A percentile compares a stretch with the other conserved stretches of the same genome.
Evolutionary conservation across 2,329 filamentous ascomycete genomes (phyloP).

Genomic region (Claviceps humidiphila): DNA sequence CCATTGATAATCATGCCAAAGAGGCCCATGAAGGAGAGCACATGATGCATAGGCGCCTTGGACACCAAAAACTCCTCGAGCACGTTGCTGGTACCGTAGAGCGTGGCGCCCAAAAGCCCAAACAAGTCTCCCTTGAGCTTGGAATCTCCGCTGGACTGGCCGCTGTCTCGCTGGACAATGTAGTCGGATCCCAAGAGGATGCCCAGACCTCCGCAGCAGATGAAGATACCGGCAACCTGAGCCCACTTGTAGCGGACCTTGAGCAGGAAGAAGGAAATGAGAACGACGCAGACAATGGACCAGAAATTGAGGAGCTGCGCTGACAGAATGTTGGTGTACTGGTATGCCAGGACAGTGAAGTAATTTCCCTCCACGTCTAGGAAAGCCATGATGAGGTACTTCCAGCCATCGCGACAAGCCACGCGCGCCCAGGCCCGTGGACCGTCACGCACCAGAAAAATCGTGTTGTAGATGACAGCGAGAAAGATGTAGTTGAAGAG

Average conservation of each 20-base stretch:
- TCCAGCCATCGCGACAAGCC: slow-evolving; percentile 66
- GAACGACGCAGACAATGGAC: slow-evolving; percentile 87
- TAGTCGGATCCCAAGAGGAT: slow-evolving; percentile 79
- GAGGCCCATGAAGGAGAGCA: slow-evolving; percentile 79
- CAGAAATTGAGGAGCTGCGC: slow-evolving; percentile 97
- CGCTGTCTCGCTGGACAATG: slow-evolving; percentile 56
- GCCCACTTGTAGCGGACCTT: slow-evolving; percentile 79
- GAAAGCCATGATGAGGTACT: slow-evolving; percentile 85
- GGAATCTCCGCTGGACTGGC: slow-evolving; percentile 46
- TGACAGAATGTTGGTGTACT: slow-evolving; percentile 80
- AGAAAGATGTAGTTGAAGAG: slow-evolving; percentile 90
- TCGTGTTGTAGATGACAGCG: slow-evolving; percentile 65
- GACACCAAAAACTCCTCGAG: slow-evolving; percentile 90
- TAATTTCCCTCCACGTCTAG: slow-evolving; percentile 96
- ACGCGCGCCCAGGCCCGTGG: slow-evolving; percentile 54
- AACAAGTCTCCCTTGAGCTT: slow-evolving; percentile 88
- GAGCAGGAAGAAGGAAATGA: slow-evolving; percentile 70
- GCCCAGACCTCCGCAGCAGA: slow-evolving; percentile 85
- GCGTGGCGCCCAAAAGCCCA: slow-evolving; percentile 73
- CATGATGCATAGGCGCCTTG: slow-evolving; percentile 79
- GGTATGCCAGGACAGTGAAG: slow-evolving; percentile 90
- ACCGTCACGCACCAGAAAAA: slow-evolving; percentile 70
- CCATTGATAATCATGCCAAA: slow-evolving; percentile 88
- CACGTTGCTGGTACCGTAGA: slow-evolving; percentile 84
- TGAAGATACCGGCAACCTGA: slow-evolving; percentile 74